Percentiles rank a stretch among this genome's conserved stretches.
Evolutionary conservation across 2,329 filamentous ascomycete genomes (phyloP).

Genomic region (Hymenoscyphus linearis): DNA sequence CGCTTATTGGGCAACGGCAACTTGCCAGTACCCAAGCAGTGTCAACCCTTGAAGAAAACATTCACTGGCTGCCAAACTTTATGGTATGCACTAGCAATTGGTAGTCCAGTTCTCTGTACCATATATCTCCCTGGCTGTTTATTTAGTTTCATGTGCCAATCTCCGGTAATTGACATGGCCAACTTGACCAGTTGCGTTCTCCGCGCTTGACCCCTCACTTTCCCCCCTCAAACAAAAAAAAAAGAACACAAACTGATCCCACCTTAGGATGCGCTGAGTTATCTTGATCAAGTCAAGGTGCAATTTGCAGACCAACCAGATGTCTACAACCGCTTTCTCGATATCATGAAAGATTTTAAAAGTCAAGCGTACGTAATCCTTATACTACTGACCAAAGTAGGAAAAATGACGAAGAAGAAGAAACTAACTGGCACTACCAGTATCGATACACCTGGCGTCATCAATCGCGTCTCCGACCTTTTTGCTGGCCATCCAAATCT

Average conservation of each 20-base stretch:
- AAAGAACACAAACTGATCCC: slow-evolving; percentile 11
- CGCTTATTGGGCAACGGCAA: background rate
- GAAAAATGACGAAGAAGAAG: background rate
- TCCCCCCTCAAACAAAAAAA: background rate
- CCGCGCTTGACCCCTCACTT: too few species aligned
- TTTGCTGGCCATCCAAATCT: slow-evolving; percentile 93
- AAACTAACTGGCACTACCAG: slow-evolving; percentile 39
- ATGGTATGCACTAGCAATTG: background rate
- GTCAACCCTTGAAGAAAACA: background rate
- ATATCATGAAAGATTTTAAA: slow-evolving; percentile 99
- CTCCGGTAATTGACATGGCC: background rate
- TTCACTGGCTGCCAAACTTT: background rate
- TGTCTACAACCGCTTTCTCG: slow-evolving; percentile 93
- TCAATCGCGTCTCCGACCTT: slow-evolving; percentile 89
- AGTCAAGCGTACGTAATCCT: slow-evolving; percentile 71
- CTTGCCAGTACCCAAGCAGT: background rate
- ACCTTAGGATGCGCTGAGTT: slow-evolving; percentile 73
- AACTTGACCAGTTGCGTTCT: background rate
- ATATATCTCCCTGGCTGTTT: background rate
- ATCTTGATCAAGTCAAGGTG: slow-evolving; percentile 96
- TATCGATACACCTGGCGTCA: slow-evolving; percentile 96
- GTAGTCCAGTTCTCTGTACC: background rate
- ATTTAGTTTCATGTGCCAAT: background rate
- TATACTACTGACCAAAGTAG: background rate
- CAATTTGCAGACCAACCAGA: slow-evolving; percentile 96